These are phyloP conservation scores for Coriolopsis trogii DNA, from an alignment of 1,284 basidiomycete genomes.

Conservation along the genomic window DNA sequence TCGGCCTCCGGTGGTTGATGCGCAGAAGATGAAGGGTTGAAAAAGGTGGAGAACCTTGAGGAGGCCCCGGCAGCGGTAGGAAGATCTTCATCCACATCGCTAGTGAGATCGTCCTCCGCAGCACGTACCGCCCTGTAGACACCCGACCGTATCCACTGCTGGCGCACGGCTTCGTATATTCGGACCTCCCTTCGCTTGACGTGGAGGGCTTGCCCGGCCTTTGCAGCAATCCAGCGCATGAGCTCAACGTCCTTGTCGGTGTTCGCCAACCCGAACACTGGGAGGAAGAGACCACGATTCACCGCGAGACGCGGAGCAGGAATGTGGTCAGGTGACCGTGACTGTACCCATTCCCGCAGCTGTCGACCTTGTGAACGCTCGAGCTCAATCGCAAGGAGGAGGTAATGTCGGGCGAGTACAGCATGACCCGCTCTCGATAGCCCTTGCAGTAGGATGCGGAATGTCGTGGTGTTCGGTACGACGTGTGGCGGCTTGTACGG, in stretches of 20 bases:
- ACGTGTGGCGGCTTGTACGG: conserved; percentile 48
- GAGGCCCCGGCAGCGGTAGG: conserved; percentile 10
- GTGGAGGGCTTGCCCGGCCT: conserved; percentile 44
- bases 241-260: conserved; percentile 55
- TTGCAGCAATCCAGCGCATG: conserved; percentile 57
- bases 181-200: conserved; percentile 50
- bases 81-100: conserved; percentile 6
- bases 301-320: conserved; percentile 53
- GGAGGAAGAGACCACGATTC: conserved; percentile 55
- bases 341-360: conserved; percentile 23
- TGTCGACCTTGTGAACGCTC: conserved; percentile 42
- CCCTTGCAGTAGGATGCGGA: conserved; percentile 60
- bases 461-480: conserved; percentile 71
- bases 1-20: background rate
- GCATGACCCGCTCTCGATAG: conserved; percentile 49
- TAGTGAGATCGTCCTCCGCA: background rate
- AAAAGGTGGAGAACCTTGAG: conserved; percentile 25
- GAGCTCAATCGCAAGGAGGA: conserved; percentile 57
- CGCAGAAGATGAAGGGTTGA: conserved; percentile 25
- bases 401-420: conserved; percentile 68
- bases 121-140: conserved; percentile 1
- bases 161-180: conserved; percentile 41
- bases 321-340: conserved; percentile 35
- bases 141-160: conserved; percentile 23
- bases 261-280: conserved; percentile 60